Base-by-base conservation (phyloP, 1,139 yeast genomes). In the Schizosaccharomyces versatilis region DNA sequence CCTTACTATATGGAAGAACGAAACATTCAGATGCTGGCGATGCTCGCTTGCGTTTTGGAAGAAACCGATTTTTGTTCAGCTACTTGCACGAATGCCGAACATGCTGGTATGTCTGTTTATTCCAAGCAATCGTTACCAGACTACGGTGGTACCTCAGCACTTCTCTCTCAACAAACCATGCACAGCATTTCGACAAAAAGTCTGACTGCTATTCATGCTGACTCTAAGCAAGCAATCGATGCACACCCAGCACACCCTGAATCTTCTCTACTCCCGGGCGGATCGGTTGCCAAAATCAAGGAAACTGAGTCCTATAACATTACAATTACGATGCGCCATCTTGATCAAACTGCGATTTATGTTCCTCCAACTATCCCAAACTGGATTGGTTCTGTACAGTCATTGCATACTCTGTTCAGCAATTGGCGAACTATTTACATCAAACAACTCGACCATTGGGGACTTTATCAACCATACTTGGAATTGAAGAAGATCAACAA, bases 21-120 rank as follows among this genome's bases (percentile, higher is more conserved):
- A 2, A 82, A 88, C 62, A 69, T 84, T 24, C 97, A 88, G 65
- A 85, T 88, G 95, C 70, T 90, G 19, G 95, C 95, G 0, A 81
- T 84, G 84, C 68, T 86, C 64, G 78, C 93, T 1, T 84, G 95
- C 67, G 74, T 85, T 2, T 61, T 73, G 57, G 63, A 52, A 40
- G 40, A 47, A 36, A 42, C 32, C 14, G 51, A 53, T 7, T 47
- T 38, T 1, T 41, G 19, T 10, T 41, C 47, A n/a, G 47, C 15
- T 17, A 41, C 53, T 36, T 42, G 19, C 41, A 52, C 38, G 32
- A 41, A 12, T 47, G 15, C 51, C 38, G 39, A 24, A 10, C 8
- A 47, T 5, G 10, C 9, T 19, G 5, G 14, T 1, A 47, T 8
- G 12, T 10, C 51, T 8, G 51, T 14, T 15, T 15, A 17, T 5